Evolutionary conservation across 768 basidiomycete genomes (phyloP).

Genomic region (Mycena capillaripes): DNA sequence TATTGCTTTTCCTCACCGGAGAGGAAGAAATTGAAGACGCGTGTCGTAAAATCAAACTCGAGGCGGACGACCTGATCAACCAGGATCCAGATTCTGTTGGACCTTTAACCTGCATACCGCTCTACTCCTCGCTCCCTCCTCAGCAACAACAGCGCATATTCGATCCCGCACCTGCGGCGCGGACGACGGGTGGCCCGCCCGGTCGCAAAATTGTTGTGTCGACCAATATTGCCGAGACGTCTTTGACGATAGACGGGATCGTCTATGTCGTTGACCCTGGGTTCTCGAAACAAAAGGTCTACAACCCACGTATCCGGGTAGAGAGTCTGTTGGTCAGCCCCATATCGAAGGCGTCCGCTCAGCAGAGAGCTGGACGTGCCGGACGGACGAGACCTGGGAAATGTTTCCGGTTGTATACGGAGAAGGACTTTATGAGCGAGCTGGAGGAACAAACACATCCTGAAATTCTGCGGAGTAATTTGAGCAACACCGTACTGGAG

Average conservation of each 20-base stretch:
- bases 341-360: slow-evolving; percentile 96
- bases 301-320: slow-evolving; percentile 97
- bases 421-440: slow-evolving; percentile 96
- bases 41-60: slow-evolving; percentile 92
- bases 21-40: slow-evolving; percentile 99
- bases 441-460: slow-evolving; percentile 98
- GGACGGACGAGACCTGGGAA: slow-evolving; percentile 97
- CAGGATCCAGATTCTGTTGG: slow-evolving; percentile 84
- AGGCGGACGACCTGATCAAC: slow-evolving; percentile 87
- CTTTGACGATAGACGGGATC: slow-evolving; percentile 97
- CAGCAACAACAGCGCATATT: slow-evolving; percentile 98
- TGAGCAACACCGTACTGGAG: slow-evolving; percentile 94
- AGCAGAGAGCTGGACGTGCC: slow-evolving; percentile 96
- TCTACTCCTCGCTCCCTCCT: slow-evolving; percentile 96
- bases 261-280: slow-evolving; percentile 99
- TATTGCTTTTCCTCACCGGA: slow-evolving; percentile 95
- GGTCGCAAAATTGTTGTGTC: slow-evolving; percentile 96
- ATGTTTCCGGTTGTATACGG: slow-evolving; percentile 96
- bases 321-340: slow-evolving; percentile 94
- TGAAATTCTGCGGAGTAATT: slow-evolving; percentile 93
- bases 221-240: slow-evolving; percentile 98
- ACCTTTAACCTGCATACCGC: slow-evolving; percentile 89
- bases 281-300: slow-evolving; percentile 98
- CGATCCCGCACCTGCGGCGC: slow-evolving; percentile 83
- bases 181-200: slow-evolving; percentile 75